Evolutionary conservation across 1,139 yeast species (phyloP), one percentile per base, ranked within the genome.

Genomic region (Geotrichum australiense): DNA sequence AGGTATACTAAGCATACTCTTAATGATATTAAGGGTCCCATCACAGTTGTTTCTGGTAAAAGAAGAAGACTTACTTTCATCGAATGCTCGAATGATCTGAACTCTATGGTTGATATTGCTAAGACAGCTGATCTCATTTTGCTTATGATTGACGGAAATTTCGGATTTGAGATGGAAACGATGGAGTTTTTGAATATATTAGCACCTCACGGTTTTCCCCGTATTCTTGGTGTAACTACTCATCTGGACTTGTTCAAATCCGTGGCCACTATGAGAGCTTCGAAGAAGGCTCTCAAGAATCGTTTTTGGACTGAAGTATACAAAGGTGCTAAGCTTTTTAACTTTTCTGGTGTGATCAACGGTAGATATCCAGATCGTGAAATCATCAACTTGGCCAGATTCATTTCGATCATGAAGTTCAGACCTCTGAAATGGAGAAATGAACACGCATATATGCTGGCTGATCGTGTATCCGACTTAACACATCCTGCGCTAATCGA

Each of bases 221-320:
- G 96, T 58, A 94, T 93, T 21, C 71, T 93, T 41, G 98, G 98
- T 50, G 86, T 93, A 15, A 83, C 96, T 7, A 91, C 98, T 0
- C 99, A 93, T 68, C 73, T 93, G 58, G 99, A 93, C 63, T 70
- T 93, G 47, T 93, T 93, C 71, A 87, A 83, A 59, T 80, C 85
- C 12, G 95, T 83, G 47, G 75, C 94, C 12, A 86, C 96, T 0
- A 73, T 91, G 62, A 76, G 97, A 59, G 85, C 94, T 0, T 78
- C 96, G 1, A 93, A 93, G 65, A 93, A 91, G 61, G 75, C 89
- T 52, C 74, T 93, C 55, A 93, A 93, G 65, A 87, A 85, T 59
- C 73, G 99, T 59, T 86, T 93, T 64, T 93, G 99, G 98, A 93
- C 98, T 1, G 99, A 93, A 65, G 97, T 93, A 35, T 93, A 93